Evolutionary conservation across 306 rosid species (phyloP), one percentile per base, ranked within the genome.

Genomic region (Rosa chinensis): DNA sequence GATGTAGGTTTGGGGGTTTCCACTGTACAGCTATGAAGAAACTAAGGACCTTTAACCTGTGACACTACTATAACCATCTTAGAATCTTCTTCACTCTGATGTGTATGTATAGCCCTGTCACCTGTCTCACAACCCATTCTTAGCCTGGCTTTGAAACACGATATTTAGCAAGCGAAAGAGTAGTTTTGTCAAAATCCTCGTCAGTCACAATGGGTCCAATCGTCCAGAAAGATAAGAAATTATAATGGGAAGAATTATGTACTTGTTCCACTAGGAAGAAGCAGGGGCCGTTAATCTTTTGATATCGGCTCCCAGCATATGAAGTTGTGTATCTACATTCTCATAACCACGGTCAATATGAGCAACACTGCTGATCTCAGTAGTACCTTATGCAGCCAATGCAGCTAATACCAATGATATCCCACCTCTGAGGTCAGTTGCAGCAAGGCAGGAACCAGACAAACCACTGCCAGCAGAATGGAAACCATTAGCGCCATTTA

Each of bases 391-490:
- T 48, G 87, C 74, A 10, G 80, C 84, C 63, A 80, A 72, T 52
- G 79, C 84, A 4, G 77, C 84, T 77, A 84, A 80, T 47, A 80
- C 84, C 69, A 84, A 32, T 12, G 82, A 73, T 75, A 81, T 50
- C 62, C 87, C 87, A 67, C 87, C 87, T 68, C 80, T 84, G n/a
- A 84, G 77, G 73, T 84, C 87, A 16, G 12, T 72, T 45, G 84
- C 87, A 77, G 68, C 44, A 10, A 72, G 42, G 10, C 61, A 78
- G 53, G 82, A 77, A 67, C 87, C 87, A 6, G 25, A 59, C 67
- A 84, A 67, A 20, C 2, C 25, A 16, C 87, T 80, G 81, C 20
- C 25, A 61, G 28, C 20, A 59, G 11, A 64, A 9, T 4, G 3
- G 18, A 42, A 42, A 52, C 20, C 49, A 52, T 73, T 55, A 67